Conservation (phyloP, 2,329 filamentous ascomycete species). For the Calonectria hongkongensis region DNA sequence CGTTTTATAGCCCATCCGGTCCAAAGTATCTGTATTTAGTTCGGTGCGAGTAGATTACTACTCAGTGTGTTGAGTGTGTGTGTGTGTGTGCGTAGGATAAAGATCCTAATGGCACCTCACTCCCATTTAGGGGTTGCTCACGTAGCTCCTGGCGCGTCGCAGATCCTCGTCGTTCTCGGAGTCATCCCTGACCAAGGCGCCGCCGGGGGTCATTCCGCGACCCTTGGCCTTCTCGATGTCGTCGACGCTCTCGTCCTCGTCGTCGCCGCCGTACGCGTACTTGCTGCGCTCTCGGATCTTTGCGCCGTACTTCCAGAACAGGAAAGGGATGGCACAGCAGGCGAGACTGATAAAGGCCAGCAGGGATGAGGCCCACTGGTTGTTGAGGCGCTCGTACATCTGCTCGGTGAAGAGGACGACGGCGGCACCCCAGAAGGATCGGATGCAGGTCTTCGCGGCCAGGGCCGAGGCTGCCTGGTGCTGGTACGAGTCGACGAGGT, state of each 20-base stretch:
- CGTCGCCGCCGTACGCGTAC: constrained; percentile 82
- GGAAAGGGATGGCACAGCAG: constrained; percentile 88
- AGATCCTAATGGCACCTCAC: neutral
- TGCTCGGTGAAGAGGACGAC: constrained; percentile 88
- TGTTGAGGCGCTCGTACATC: constrained; percentile 83
- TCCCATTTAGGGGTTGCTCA: constrained; percentile 64
- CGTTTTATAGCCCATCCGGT: constrained; percentile 8
- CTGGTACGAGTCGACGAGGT: constrained; percentile 79
- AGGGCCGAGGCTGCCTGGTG: constrained; percentile 87
- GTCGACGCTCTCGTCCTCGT: constrained; percentile 57
- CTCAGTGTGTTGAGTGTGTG: neutral
- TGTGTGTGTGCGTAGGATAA: constrained; percentile 6
- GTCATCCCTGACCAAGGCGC: constrained; percentile 56
- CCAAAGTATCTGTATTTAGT: constrained; percentile 19
- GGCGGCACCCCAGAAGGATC: constrained; percentile 86
- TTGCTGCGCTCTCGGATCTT: constrained; percentile 80
- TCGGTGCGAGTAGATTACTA: constrained; percentile 2
- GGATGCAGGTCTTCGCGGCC: constrained; percentile 87
- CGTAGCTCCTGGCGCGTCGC: constrained; percentile 66
- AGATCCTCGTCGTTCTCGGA: constrained; percentile 62
- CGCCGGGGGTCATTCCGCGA: constrained; percentile 45
- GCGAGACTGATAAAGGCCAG: constrained; percentile 84
- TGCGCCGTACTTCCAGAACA: constrained; percentile 87
- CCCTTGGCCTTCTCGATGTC: constrained; percentile 63
- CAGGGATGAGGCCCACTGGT: constrained; percentile 85